Conservation (phyloP, 2,329 filamentous ascomycete species). For the Colletotrichum euphorbiae region DNA sequence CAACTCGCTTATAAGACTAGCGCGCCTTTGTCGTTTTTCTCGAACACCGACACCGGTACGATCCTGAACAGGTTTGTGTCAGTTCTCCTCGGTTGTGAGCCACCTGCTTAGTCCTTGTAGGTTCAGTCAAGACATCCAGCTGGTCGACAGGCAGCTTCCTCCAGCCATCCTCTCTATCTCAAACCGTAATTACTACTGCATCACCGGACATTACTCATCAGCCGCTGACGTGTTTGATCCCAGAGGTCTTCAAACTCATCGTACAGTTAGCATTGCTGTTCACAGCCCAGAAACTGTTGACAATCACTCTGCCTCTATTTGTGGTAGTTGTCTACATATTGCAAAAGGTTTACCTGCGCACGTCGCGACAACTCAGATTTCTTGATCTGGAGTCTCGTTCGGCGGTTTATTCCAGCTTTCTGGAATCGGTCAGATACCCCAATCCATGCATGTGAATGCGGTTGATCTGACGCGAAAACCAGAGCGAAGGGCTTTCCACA, state of each 20-base stretch:
- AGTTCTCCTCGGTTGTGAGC: no score
- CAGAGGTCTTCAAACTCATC: conserved; percentile 29
- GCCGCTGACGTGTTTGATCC: neutral
- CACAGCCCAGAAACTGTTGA: conserved; percentile 40
- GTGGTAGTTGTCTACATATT: conserved; percentile 45
- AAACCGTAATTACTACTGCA: neutral
- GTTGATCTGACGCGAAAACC: no score
- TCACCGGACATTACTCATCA: neutral
- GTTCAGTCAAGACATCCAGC: conserved; percentile 46
- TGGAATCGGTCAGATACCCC: conserved; percentile 51
- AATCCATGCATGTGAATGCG: no score
- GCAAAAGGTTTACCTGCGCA: conserved; percentile 55
- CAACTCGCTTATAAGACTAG: neutral
- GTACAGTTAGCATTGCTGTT: conserved; percentile 6
- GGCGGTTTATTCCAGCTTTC: conserved; percentile 54
- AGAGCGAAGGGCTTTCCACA: conserved; percentile 57
- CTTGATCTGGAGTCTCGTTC: conserved; percentile 57
- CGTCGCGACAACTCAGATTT: conserved; percentile 56
- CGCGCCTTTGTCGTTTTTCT: conserved; percentile 41
- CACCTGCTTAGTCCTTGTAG: neutral
- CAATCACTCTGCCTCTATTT: conserved; percentile 44
- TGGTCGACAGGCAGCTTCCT: conserved; percentile 41
- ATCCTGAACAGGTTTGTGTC: conserved; percentile 37
- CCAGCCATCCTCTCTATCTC: conserved; percentile 15
- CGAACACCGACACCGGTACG: conserved; percentile 40